These are phyloP conservation scores for Fomitopsis pulvina DNA, from an alignment of 768 basidiomycete genomes.

Conservation along the genomic window DNA sequence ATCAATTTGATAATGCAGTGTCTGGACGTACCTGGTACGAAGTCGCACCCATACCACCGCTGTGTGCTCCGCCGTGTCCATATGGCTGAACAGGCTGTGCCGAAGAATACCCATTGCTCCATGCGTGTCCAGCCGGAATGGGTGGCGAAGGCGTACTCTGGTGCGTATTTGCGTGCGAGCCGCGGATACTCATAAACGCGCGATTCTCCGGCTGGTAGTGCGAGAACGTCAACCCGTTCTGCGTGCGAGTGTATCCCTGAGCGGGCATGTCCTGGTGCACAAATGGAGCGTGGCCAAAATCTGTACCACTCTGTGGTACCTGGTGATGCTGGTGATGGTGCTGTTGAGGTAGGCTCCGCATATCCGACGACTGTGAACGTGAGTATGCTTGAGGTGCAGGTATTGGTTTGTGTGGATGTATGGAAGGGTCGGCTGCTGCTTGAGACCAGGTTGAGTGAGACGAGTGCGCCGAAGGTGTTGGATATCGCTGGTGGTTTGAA, in stretches of 20 bases:
- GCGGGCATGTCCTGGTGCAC: neutral
- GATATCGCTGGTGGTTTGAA: slow-evolving; percentile 11
- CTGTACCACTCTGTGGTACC: neutral
- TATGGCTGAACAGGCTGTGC: slow-evolving; percentile 10
- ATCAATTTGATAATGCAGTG: too few relatives aligned
- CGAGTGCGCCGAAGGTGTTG: neutral
- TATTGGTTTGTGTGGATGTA: slow-evolving; percentile 1
- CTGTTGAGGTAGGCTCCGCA: slow-evolving; percentile 10
- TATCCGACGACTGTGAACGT: slow-evolving; percentile 8
- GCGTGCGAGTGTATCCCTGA: slow-evolving; percentile 11
- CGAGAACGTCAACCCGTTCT: slow-evolving; percentile 16
- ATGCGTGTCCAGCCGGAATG: neutral
- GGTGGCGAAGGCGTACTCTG: neutral
- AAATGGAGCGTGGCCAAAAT: neutral
- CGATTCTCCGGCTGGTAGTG: slow-evolving; percentile 23
- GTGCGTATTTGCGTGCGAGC: neutral
- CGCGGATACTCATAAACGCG: slow-evolving; percentile 13
- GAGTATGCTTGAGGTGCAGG: slow-evolving; percentile 2
- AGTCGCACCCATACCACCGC: slow-evolving; percentile 5
- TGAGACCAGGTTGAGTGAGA: slow-evolving; percentile 5
- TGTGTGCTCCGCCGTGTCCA: slow-evolving; percentile 4
- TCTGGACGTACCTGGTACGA: slow-evolving; percentile 9
- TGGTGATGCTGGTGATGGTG: too few relatives aligned
- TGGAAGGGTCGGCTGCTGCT: slow-evolving; percentile 1
- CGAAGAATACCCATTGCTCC: slow-evolving; percentile 10